These are phyloP conservation scores for Debaryomyces subglobosus DNA, from an alignment of 1,139 yeast genomes.

Conservation along the genomic window DNA sequence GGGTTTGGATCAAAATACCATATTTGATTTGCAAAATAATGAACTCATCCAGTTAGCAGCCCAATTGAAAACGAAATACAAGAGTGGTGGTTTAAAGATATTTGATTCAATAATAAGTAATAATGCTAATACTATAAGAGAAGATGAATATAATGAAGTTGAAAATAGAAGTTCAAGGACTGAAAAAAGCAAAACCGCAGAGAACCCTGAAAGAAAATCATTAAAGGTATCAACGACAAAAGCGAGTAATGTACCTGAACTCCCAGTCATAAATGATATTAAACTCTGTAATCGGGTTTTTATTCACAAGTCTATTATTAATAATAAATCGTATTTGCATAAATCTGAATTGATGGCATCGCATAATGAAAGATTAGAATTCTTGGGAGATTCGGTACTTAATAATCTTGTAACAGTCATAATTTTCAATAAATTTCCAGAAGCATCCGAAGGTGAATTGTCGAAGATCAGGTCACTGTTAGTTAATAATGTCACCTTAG, in stretches of 20 bases:
- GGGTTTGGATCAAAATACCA: conserved; percentile 38
- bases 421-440: conserved; percentile 66
- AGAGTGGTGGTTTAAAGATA: conserved; percentile 47
- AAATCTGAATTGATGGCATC: conserved; percentile 59
- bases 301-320: conserved; percentile 75
- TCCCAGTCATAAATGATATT: conserved; percentile 69
- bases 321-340: conserved; percentile 58
- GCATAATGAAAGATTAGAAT: conserved; percentile 91
- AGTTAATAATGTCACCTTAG: conserved; percentile 74
- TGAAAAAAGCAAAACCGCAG: not conserved
- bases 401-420: conserved; percentile 73
- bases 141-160: not conserved
- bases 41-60: conserved; percentile 61
- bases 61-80: conserved; percentile 56
- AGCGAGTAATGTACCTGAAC: conserved; percentile 45
- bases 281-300: conserved; percentile 71
- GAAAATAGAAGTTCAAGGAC: not conserved
- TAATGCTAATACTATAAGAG: conserved; percentile 13
- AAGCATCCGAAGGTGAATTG: conserved; percentile 79
- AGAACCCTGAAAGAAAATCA: not conserved
- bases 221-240: conserved; percentile 13
- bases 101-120: conserved; percentile 49
- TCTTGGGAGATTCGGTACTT: conserved; percentile 87
- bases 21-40: conserved; percentile 55
- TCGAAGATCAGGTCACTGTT: conserved; percentile 71